Conservation (phyloP, 177 flowering plant genomes). For the Vitis hybrid region DNA sequence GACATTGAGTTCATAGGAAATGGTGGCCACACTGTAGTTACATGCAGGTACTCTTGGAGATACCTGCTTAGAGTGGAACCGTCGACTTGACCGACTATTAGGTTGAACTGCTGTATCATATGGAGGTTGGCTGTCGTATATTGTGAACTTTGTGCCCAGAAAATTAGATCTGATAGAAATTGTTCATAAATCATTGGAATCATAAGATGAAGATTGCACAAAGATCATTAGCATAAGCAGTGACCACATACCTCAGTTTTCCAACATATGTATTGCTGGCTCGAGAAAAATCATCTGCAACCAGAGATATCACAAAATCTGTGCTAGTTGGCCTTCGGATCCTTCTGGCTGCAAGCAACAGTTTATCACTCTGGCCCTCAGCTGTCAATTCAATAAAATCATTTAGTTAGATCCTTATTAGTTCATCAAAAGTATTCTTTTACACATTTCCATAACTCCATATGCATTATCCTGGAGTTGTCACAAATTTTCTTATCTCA, state of each 20-base stretch:
- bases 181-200: background rate
- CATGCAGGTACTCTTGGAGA: slow-evolving; percentile 41
- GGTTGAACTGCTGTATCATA: slow-evolving; percentile 17
- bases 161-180: slow-evolving; percentile 43
- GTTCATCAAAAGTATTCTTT: too few relatives aligned
- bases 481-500: background rate
- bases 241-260: slow-evolving; percentile 34
- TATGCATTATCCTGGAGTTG: too few relatives aligned
- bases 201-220: background rate
- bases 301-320: slow-evolving; percentile 43
- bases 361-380: slow-evolving; percentile 32
- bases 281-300: slow-evolving; percentile 39
- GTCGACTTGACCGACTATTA: slow-evolving; percentile 18
- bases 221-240: background rate
- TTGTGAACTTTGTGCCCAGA: slow-evolving; percentile 50
- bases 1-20: slow-evolving; percentile 54
- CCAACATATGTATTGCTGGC: slow-evolving; percentile 44
- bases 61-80: slow-evolving; percentile 37
- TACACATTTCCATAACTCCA: too few relatives aligned
- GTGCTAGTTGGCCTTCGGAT: slow-evolving; percentile 40
- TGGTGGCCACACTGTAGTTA: slow-evolving; percentile 34
- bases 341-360: slow-evolving; percentile 47
- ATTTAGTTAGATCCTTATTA: background rate
- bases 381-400: slow-evolving; percentile 29
- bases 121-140: slow-evolving; percentile 46